Percentiles rank a stretch among this genome's conserved stretches.
These are phyloP conservation scores for Fusarium lateritium DNA, from an alignment of 2,329 filamentous ascomycete genomes.

Conservation along the genomic window DNA sequence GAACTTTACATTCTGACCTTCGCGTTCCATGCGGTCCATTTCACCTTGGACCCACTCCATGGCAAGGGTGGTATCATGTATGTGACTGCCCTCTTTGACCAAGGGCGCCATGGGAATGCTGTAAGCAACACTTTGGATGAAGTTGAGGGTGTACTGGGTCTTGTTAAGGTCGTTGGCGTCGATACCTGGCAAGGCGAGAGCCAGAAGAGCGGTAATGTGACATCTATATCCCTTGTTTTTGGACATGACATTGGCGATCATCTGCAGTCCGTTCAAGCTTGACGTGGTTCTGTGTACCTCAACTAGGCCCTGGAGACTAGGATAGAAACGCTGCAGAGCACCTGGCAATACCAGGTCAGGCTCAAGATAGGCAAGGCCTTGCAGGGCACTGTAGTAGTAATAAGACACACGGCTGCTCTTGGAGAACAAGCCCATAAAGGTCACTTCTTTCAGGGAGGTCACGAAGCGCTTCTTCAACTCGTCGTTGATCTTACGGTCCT, in stretches of 20 bases:
- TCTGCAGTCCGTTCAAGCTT: slow-evolving; percentile 90
- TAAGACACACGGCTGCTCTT: slow-evolving; percentile 94
- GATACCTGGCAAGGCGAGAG: slow-evolving; percentile 92
- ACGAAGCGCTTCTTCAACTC: slow-evolving; percentile 93
- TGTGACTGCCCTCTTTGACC: slow-evolving; percentile 68
- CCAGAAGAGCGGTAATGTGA: slow-evolving; percentile 94
- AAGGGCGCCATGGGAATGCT: slow-evolving; percentile 94
- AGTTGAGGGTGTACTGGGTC: slow-evolving; percentile 93
- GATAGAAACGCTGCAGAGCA: slow-evolving; percentile 95
- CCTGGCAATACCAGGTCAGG: slow-evolving; percentile 93
- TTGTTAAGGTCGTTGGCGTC: slow-evolving; percentile 98
- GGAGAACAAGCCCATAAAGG: slow-evolving; percentile 98
- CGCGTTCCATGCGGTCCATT: slow-evolving; percentile 92
- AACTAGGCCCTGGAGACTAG: slow-evolving; percentile 94
- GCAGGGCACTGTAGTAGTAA: slow-evolving; percentile 91
- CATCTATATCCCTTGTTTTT: slow-evolving; percentile 96
- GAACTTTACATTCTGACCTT: slow-evolving; percentile 87
- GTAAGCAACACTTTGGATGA: slow-evolving; percentile 96
- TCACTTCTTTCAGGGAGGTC: slow-evolving; percentile 88
- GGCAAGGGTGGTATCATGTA: slow-evolving; percentile 82
- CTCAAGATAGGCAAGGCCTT: slow-evolving; percentile 91
- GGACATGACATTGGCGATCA: slow-evolving; percentile 91
- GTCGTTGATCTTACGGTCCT: slow-evolving; percentile 82
- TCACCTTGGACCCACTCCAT: slow-evolving; percentile 95
- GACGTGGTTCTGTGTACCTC: slow-evolving; percentile 98